Base-by-base conservation (phyloP, 2,329 filamentous ascomycete genomes). In the Tolypocladium ophioglossoides region DNA sequence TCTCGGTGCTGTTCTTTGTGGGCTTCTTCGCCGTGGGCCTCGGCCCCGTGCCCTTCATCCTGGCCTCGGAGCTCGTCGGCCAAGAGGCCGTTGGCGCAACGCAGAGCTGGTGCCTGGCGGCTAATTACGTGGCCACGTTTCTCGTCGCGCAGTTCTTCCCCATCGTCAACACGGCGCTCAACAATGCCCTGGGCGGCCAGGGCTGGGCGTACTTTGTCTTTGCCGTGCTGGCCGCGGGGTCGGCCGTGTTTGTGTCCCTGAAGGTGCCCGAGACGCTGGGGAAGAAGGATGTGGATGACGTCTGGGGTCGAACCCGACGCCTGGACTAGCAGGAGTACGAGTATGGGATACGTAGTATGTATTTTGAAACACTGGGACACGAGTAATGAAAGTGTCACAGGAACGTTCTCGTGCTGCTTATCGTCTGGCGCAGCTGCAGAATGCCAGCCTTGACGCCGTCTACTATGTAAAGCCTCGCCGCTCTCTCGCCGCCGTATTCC, bases 131-230 rank as follows among this genome's bases (percentile, higher is more conserved):
- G 30, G 87, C 91, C 0, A 97, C 92, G 0, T 97, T 96, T 65
- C 62, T 95, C 24, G 91, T 99, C 2, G 91, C 92, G 0, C 91
- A 96, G 63, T 95, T 96, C 72, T 96, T 99, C 75, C 92, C 94
- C 0, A 79, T 96, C 22, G 70, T 95, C 57, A 95, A 95, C 65
- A 80, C 83, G 46, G 80, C 79, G 4, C 72, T 96, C 52, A 91
- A 86, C 63, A 67, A 71, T 0, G 64, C 70, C 3, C 68, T 85
- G 12, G 82, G 88, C 0, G 87, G 85, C 0, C 79, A 85, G 3
- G 91, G 92, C 1, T 88, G 86, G 74, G 87, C 94, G 0, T 99
- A 95, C 67, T 95, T 94, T 66, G 77, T 96, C n/a, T 99, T 99
- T 69, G 84, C 90, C 0, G 85, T 68, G 0, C 72, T 95, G 56